Evolutionary conservation across 2,329 filamentous ascomycete genomes (phyloP), one percentile per base, ranked within the genome.

Genomic region (Clarireedia hainanense): DNA sequence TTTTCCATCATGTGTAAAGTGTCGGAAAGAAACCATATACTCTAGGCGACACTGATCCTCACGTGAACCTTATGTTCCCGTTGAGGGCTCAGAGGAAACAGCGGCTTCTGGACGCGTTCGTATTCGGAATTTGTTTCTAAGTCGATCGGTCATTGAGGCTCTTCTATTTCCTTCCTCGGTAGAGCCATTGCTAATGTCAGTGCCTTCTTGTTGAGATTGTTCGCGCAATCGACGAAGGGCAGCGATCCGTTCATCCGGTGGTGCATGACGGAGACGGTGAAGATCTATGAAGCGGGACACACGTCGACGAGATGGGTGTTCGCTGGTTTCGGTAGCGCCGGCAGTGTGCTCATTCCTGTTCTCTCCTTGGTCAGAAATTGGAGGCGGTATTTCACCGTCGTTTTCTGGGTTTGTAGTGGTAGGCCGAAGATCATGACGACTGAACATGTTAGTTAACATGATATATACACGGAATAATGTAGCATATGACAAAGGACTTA

Each of bases 201-300:
- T 15, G 10, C 39, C 61, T 40, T 62, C 62, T 30, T 53, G 55
- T 45, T 59, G 61, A 23, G 64, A 59, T 69, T 71, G 58, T 73
- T 74, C 61, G 73, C 74, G 40, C 20, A 77, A 73, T 52, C 76
- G 75, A 37, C 82, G 74, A 5, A 85, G 72, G 5, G 76, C 78
- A 54, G 78, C 80, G 53, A 85, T 80, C n/a, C 81, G 79, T 68
- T 85, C 82, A 61, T 84, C 79, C 3, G 77, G 73, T 0, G 80
- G 73, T n/a, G 81, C 81, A 57, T 83, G 75, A 10, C 81, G 76
- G 17, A 85, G 70, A 46, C 79, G 71, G 59, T 80, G 75, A 47
- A 83, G 71, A 61, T 85, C 81, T 42, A 84, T 72, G 4, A 84
- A 65, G 3, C 80, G 75, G 0, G 78, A 78, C 4, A 75, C 64